Conservation (phyloP, 495 filamentous ascomycete genomes). For the Aspergillus nidulans region DNA sequence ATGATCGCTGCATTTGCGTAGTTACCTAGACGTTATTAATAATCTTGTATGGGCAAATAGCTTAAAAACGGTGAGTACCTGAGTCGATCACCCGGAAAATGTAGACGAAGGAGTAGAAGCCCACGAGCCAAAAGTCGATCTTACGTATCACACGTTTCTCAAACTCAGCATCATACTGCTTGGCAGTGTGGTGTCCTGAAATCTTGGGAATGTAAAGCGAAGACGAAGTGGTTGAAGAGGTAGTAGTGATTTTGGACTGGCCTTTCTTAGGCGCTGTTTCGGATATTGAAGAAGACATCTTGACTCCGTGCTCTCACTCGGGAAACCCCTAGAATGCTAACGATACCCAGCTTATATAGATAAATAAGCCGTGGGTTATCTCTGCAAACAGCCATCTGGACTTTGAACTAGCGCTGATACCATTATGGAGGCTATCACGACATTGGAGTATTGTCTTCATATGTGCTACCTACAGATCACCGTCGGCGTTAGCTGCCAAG, state of each 20-base stretch:
- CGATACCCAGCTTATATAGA: neutral
- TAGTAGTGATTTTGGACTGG: neutral
- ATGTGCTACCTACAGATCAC: too few species aligned
- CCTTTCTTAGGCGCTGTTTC: neutral
- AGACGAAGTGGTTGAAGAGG: too few species aligned
- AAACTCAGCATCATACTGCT: conserved; percentile 8
- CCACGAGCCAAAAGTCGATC: conserved; percentile 39
- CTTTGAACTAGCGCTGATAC: conserved; percentile 12
- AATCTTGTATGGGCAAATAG: too few species aligned
- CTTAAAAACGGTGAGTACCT: too few species aligned
- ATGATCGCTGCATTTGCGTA: conserved; percentile 46
- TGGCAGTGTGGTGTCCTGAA: conserved; percentile 4
- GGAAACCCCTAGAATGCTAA: neutral
- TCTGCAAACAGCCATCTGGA: too few species aligned
- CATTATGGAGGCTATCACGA: conserved; percentile 27
- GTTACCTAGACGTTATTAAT: too few species aligned
- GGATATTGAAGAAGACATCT: neutral
- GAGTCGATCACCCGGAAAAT: conserved; percentile 39
- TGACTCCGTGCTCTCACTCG: neutral
- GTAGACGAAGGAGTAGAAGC: conserved; percentile 41
- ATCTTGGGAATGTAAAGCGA: too few species aligned
- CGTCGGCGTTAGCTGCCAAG: too few species aligned
- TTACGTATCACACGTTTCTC: conserved; percentile 33
- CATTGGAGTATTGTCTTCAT: conserved; percentile 8
- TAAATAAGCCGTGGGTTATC: too few species aligned